Evolutionary conservation across 2,329 filamentous ascomycete species (phyloP), one percentile per base, ranked within the genome.

Genomic region (Pseudogymnoascus sp.): DNA sequence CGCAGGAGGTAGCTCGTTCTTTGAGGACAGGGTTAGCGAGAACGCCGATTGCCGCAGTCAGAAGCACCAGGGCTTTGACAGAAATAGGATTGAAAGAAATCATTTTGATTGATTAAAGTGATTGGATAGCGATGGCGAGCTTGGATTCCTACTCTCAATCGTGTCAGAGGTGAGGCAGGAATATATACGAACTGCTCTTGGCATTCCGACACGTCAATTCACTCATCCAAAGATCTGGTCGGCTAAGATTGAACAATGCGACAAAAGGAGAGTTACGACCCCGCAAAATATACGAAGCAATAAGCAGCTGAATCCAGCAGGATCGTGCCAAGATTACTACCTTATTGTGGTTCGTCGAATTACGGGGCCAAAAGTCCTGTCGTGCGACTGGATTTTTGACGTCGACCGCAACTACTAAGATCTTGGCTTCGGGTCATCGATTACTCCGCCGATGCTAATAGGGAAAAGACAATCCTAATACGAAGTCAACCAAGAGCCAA

Each of bases 381-480:
- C n/a, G 48, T 55, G 29, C 48, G 15, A 55, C 48, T 33, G 29
- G 9, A 21, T 33, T 33, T 45, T 55, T 33, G 48, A 33, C 48
- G 27, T 18, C 9, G 48, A 55, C 27, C 48, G n/a, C 3, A 33
- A 55, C 48, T 55, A 18, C 48, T 55, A 31, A 55, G 27, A 21
- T n/a, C 48, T 55, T 55, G 48, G 48, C 48, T 55, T 33, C 48
- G 48, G 48, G 48, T 55, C 48, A 55, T 55, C 48, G 48, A 31
- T 55, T 55, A 55, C 48, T 33, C 48, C 48, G 48, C 48, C 48
- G 48, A 31, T 33, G n/a, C n/a, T 9, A 55, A 55, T 18, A 55
- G n/a, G n/a, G 15, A 33, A 55, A 55, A 55, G 27, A 33, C n/a
- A 55, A 2, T 33, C 27, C 33, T 9, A 15, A 55, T 55, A 55